A percentile compares a stretch with the other conserved stretches of the same genome.
These are phyloP conservation scores for Boletus reticuloceps DNA, from an alignment of 768 basidiomycete species.

Conservation along the genomic window DNA sequence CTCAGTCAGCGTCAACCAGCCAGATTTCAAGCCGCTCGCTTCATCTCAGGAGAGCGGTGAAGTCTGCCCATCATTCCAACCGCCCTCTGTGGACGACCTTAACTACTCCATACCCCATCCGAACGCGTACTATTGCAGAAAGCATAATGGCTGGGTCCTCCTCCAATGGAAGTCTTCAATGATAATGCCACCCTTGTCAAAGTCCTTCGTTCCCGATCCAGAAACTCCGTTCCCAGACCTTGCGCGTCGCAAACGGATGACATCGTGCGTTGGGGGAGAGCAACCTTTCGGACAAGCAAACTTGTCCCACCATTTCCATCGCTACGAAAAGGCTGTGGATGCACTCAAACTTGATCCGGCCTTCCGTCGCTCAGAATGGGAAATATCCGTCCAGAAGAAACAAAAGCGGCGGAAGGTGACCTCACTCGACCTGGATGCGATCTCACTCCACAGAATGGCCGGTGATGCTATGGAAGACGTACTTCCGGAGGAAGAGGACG, in stretches of 20 bases:
- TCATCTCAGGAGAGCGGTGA: constrained; percentile 24
- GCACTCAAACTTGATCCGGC: constrained; percentile 65
- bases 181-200: constrained; percentile 58
- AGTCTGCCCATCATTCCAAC: constrained; percentile 12
- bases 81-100: constrained; percentile 62
- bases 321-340: constrained; percentile 68
- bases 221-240: constrained; percentile 55
- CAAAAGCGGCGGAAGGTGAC: constrained; percentile 53
- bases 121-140: constrained; percentile 78
- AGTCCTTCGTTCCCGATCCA: constrained; percentile 44
- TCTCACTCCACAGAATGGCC: constrained; percentile 19
- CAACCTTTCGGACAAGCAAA: constrained; percentile 47
- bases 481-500: constrained; percentile 41
- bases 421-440: constrained; percentile 33
- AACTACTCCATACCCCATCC: constrained; percentile 76
- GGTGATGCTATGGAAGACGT: constrained; percentile 34
- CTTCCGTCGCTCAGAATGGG: constrained; percentile 59
- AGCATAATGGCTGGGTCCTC: constrained; percentile 82
- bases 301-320: constrained; percentile 80
- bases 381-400: constrained; percentile 46
- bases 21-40: constrained; percentile 27
- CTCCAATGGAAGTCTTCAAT: constrained; percentile 66
- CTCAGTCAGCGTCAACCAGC: constrained; percentile 47
- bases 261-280: constrained; percentile 54
- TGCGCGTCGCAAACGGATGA: constrained; percentile 43